Percentiles rank a stretch among this genome's conserved stretches.
Evolutionary conservation across 768 basidiomycete genomes (phyloP).

Genomic region (Podaxis sp.): DNA sequence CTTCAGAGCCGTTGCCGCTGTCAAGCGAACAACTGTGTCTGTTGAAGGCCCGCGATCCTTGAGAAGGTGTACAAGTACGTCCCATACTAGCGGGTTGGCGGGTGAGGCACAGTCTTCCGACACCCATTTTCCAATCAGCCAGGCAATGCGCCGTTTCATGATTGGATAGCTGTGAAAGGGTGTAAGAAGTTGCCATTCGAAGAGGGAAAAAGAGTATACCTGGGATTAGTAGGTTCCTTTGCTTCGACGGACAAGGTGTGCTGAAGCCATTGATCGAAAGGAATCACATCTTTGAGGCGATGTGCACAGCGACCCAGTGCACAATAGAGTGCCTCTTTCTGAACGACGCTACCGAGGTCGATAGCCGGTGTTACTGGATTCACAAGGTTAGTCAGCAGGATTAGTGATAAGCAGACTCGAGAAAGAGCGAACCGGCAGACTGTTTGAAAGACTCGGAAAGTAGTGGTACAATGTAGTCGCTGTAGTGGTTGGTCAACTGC

Average conservation of each 20-base stretch:
- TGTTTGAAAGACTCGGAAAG: constrained; percentile 59
- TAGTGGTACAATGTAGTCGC: constrained; percentile 65
- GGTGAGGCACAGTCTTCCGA: constrained; percentile 61
- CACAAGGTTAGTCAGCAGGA: constrained; percentile 7
- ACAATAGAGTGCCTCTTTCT: constrained; percentile 87
- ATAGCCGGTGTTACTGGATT: constrained; percentile 43
- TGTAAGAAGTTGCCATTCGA: background rate
- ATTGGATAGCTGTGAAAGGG: constrained; percentile 68
- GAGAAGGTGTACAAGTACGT: constrained; percentile 76
- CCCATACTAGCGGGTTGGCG: constrained; percentile 71
- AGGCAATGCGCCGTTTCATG: constrained; percentile 92
- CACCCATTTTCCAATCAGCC: constrained; percentile 91
- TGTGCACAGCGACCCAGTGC: constrained; percentile 82
- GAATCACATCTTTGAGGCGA: constrained; percentile 59
- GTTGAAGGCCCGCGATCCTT: constrained; percentile 67
- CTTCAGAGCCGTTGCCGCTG: constrained; percentile 74
- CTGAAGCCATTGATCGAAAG: constrained; percentile 71
- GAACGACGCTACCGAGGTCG: constrained; percentile 60
- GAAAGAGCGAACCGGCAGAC: constrained; percentile 50
- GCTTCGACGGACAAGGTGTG: constrained; percentile 61
- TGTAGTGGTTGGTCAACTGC: constrained; percentile 71
- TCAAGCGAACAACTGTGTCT: constrained; percentile 84
- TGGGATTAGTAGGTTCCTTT: constrained; percentile 49
- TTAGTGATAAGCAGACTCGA: background rate
- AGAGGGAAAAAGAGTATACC: constrained; percentile 37